These are phyloP conservation scores for Pleurotus giganteus DNA, from an alignment of 768 basidiomycete genomes.

Conservation along the genomic window DNA sequence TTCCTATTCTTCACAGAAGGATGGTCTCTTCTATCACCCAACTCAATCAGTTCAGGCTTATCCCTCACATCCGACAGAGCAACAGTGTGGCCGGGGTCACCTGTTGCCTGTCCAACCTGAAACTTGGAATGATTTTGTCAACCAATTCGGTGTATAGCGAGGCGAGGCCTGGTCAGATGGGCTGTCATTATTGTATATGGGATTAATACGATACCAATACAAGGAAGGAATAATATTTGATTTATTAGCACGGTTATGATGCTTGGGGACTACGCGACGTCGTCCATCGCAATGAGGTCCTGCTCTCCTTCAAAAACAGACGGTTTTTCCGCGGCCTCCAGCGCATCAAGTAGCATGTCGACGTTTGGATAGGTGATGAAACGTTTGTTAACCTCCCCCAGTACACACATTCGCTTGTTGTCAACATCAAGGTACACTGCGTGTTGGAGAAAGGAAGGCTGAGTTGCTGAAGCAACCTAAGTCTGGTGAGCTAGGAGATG, in stretches of 20 bases:
- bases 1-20: too few relatives aligned
- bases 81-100: too few relatives aligned
- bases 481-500: neutral
- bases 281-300: conserved; percentile 56
- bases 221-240: too few relatives aligned
- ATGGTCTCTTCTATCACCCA: neutral
- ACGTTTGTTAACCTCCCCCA: conserved; percentile 86
- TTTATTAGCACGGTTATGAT: neutral
- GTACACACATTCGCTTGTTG: conserved; percentile 59
- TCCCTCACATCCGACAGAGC: neutral
- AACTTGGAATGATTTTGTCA: too few relatives aligned
- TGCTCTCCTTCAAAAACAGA: conserved; percentile 39
- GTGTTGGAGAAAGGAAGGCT: conserved; percentile 87
- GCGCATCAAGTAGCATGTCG: conserved; percentile 64
- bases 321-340: conserved; percentile 51
- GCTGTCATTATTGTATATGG: too few relatives aligned
- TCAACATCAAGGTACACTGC: conserved; percentile 68
- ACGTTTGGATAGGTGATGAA: conserved; percentile 86
- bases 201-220: too few relatives aligned
- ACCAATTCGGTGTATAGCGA: too few relatives aligned
- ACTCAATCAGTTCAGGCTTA: neutral
- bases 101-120: too few relatives aligned
- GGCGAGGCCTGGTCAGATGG: too few relatives aligned
- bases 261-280: neutral
- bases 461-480: conserved; percentile 79